Conservation (phyloP, 164 flowering plant genomes). For the Dillenia turbinata region DNA sequence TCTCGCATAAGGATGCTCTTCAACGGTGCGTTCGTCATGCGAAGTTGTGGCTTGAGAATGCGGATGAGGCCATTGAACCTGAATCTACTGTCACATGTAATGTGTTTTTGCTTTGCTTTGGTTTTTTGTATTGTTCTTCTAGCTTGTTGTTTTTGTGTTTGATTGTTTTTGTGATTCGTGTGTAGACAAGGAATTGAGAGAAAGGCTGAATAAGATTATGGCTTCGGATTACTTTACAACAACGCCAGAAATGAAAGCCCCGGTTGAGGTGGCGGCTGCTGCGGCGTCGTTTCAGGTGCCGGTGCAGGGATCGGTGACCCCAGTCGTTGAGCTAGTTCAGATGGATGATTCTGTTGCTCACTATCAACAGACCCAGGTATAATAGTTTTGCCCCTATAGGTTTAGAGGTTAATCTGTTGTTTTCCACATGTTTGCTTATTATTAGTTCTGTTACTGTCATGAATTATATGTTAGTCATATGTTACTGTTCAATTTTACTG, state of each 20-base stretch:
- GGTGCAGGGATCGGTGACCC: constrained; percentile 17
- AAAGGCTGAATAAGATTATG: constrained; percentile 71
- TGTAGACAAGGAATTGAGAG: constrained; percentile 77
- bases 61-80: constrained; percentile 56
- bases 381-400: too few relatives aligned
- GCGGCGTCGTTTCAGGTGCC: constrained; percentile 70
- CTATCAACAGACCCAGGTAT: constrained; percentile 24
- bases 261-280: constrained; percentile 72
- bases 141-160: background rate
- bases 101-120: background rate
- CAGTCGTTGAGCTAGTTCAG: constrained; percentile 24
- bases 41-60: constrained; percentile 64
- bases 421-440: too few relatives aligned
- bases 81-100: constrained; percentile 62
- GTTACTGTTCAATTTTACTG: too few relatives aligned
- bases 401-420: too few relatives aligned
- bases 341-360: constrained; percentile 34
- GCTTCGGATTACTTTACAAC: constrained; percentile 78
- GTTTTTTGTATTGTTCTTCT: background rate
- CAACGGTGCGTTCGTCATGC: constrained; percentile 75
- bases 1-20: constrained; percentile 82
- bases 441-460: too few relatives aligned
- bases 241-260: constrained; percentile 78
- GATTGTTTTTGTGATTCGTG: constrained; percentile 7
- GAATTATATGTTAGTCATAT: too few relatives aligned